These are phyloP conservation scores for Stephania yunnanensis DNA, from an alignment of 164 flowering plant genomes.

Conservation along the genomic window DNA sequence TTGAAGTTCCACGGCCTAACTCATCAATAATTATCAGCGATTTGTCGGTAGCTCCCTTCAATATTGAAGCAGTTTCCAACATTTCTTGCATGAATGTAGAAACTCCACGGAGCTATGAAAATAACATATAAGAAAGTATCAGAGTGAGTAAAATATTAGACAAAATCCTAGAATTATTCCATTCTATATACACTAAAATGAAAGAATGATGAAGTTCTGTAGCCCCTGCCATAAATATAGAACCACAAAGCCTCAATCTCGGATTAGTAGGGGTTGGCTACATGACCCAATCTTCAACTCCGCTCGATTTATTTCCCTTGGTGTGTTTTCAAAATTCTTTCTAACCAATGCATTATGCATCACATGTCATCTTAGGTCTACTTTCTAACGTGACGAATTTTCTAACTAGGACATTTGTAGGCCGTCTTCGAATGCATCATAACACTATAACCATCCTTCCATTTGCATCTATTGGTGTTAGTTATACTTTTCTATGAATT, in stretches of 20 bases:
- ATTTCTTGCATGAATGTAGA: slow-evolving; percentile 99
- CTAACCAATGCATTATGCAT: too few species aligned
- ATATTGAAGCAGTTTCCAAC: slow-evolving; percentile 97
- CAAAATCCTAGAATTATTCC: not conserved
- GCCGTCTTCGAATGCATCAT: too few species aligned
- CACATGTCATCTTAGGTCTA: too few species aligned
- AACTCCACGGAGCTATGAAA: slow-evolving; percentile 77
- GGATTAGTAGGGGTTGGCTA: too few species aligned
- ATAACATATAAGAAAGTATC: slow-evolving; percentile 2
- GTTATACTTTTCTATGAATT: too few species aligned
- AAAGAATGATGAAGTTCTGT: not conserved
- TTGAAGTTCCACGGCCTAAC: slow-evolving; percentile 97
- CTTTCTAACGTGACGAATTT: too few species aligned
- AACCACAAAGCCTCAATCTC: not conserved
- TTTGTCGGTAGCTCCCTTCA: slow-evolving; percentile 92
- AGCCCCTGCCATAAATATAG: not conserved
- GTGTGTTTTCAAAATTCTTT: too few species aligned
- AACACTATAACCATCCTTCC: too few species aligned
- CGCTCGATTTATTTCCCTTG: too few species aligned
- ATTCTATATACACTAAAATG: not conserved
- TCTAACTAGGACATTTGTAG: too few species aligned
- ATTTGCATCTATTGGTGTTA: too few species aligned
- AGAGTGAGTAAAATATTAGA: not conserved
- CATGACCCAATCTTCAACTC: too few species aligned
- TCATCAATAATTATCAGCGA: slow-evolving; percentile 95